Base-by-base conservation (phyloP, 305 asterid genomes). In the Ilex paraguariensis region DNA sequence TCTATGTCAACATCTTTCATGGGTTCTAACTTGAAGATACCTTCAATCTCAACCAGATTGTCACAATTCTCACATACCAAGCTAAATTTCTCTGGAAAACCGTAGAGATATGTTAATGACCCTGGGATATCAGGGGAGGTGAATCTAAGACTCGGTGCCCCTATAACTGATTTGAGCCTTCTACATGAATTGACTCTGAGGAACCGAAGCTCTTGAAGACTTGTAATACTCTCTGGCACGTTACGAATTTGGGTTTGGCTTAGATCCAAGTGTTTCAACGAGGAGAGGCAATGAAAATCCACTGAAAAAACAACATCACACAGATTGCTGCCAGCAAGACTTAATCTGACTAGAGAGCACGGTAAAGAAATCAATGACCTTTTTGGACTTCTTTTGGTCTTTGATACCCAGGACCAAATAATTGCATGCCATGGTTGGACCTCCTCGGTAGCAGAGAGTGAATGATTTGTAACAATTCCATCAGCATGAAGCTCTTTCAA, bases 351-450 rank as follows among this genome's bases (percentile, higher is more conserved):
- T 15, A 68, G 56, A 7, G 73, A 56, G 60, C 46, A 17, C 11
- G 73, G 73, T 62, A 68, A 68, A 48, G 58, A 33, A 55, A 58
- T 57, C 31, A 17, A 64, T 62, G 73, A 56, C 62, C 55, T n/a
- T 46, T 68, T 14, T 44, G 63, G 68, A 49, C 39, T 49, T 28
- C 53, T 36, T 50, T 13, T 54, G 39, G 48, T 21, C 14, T 62
- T 62, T 11, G 31, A 30, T 49, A 68, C 15, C 73, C 67, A 54
- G 32, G 67, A 61, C 49, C 21, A 32, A 21, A 49, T 33, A 50
- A 66, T 45, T 59, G 51, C 53, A 51, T 58, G 61, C 70, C 64
- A 58, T 16, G 54, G 58, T 59, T 36, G 52, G 53, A 57, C 64
- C 57, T 45, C 64, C 46, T 55, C 67, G 13, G 50, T 7, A 13